A percentile compares a stretch with the other conserved stretches of the same genome.
Evolutionary conservation across 805 yeast genomes (phyloP).

Genomic region (Starmerella vaccinii): DNA sequence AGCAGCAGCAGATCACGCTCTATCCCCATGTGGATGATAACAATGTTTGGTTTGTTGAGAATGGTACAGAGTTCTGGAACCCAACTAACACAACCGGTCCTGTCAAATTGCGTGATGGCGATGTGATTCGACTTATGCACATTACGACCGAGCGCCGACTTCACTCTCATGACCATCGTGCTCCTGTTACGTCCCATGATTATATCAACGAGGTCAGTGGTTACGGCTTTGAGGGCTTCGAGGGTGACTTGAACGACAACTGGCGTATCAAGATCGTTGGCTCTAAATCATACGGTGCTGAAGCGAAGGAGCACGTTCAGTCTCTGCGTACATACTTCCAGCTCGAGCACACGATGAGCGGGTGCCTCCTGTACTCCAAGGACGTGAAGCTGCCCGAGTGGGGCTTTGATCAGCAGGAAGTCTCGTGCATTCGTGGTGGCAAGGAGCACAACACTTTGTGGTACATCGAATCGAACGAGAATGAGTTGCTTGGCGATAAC

Average conservation of each 20-base stretch:
- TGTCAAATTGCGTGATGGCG: conserved; percentile 44
- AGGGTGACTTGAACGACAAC: conserved; percentile 59
- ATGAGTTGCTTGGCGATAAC: conserved; percentile 38
- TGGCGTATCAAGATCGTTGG: conserved; percentile 50
- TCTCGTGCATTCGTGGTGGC: conserved; percentile 71
- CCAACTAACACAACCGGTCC: conserved; percentile 31
- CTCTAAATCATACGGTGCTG: conserved; percentile 31
- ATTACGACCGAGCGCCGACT: conserved; percentile 54
- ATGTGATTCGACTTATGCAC: conserved; percentile 59
- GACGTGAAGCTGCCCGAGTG: conserved; percentile 60
- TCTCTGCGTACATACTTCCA: conserved; percentile 64
- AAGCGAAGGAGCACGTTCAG: conserved; percentile 32
- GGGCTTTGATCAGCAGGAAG: conserved; percentile 82
- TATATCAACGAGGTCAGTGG: conserved; percentile 77
- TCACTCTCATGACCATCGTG: conserved; percentile 62
- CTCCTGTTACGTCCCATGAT: conserved; percentile 85
- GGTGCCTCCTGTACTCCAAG: conserved; percentile 69
- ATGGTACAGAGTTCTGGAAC: conserved; percentile 28
- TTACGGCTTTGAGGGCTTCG: conserved; percentile 50
- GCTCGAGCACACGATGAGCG: conserved; percentile 53
- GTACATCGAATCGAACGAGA: conserved; percentile 57
- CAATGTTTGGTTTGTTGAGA: conserved; percentile 68
- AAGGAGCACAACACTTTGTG: conserved; percentile 57
- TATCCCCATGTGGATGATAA: conserved; percentile 53
- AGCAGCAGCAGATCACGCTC: conserved; percentile 71